Evolutionary conservation across 2,329 filamentous ascomycete genomes (phyloP).

Genomic region (Verticillium isaacii): DNA sequence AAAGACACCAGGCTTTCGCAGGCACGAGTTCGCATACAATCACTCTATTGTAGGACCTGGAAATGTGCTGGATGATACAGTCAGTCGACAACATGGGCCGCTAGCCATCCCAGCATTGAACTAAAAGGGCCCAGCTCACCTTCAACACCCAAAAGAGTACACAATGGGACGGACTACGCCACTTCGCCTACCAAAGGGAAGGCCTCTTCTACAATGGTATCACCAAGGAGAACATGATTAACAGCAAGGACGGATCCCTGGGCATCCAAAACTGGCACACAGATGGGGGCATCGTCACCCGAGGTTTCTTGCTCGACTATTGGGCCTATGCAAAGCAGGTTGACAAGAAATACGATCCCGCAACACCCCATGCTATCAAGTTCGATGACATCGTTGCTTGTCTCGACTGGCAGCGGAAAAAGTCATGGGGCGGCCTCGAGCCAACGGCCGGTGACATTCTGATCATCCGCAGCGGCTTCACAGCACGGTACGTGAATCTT

Average conservation of each 20-base stretch:
- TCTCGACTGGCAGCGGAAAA: neutral
- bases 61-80: neutral
- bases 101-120: neutral
- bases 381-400: neutral
- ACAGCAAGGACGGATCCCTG: conserved; percentile 16
- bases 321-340: conserved; percentile 34
- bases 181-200: conserved; percentile 30
- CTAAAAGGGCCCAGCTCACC: conserved; percentile 4
- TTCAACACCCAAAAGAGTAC: conserved; percentile 31
- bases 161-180: conserved; percentile 31
- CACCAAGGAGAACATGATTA: conserved; percentile 35
- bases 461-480: conserved; percentile 3
- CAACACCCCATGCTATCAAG: neutral
- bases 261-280: conserved; percentile 18
- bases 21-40: neutral
- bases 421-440: neutral
- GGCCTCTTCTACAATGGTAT: conserved; percentile 24
- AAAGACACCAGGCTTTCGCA: neutral
- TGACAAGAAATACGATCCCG: conserved; percentile 8
- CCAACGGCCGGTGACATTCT: conserved; percentile 46
- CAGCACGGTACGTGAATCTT: neutral
- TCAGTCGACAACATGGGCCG: neutral
- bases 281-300: conserved; percentile 37
- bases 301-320: conserved; percentile 48
- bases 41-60: neutral